phyloP scores from a whole-genome alignment of 2,329 filamentous ascomycete genomes.

The Calonectria honghensis region DNA sequence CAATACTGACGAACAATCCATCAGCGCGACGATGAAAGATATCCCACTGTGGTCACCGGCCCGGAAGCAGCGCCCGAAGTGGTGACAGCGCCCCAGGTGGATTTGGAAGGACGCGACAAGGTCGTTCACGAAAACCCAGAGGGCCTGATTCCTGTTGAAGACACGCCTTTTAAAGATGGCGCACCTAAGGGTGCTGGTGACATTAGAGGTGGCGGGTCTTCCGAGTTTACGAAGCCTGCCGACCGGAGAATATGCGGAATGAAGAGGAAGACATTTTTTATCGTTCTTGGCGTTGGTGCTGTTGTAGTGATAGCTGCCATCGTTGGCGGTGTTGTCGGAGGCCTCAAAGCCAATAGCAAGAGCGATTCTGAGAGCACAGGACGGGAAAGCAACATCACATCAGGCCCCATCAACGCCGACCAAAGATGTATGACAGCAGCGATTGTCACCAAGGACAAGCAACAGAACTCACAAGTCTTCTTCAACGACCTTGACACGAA shows the following conservation, averaged over 20 bases:
- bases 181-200: conserved; percentile 27
- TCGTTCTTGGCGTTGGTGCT: conserved; percentile 38
- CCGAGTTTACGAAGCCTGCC: not conserved
- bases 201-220: conserved; percentile 29
- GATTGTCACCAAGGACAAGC: conserved; percentile 35
- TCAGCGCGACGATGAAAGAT: conserved; percentile 48
- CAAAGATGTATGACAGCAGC: conserved; percentile 42
- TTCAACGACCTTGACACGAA: conserved; percentile 49
- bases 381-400: conserved; percentile 29
- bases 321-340: conserved; percentile 46
- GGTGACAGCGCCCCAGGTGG: not conserved
- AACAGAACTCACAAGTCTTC: conserved; percentile 46
- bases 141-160: conserved; percentile 44
- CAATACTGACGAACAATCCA: conserved; percentile 16
- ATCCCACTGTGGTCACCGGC: conserved; percentile 42
- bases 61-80: conserved; percentile 36
- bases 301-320: conserved; percentile 46
- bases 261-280: conserved; percentile 45
- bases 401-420: conserved; percentile 44
- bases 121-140: conserved; percentile 34
- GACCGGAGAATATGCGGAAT: conserved; percentile 43
- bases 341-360: conserved; percentile 30
- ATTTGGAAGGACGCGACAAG: conserved; percentile 40
- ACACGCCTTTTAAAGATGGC: conserved; percentile 30
- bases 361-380: not conserved